These are phyloP conservation scores for Cordyceps javanica DNA, from an alignment of 2,329 filamentous ascomycete genomes.

Conservation along the genomic window DNA sequence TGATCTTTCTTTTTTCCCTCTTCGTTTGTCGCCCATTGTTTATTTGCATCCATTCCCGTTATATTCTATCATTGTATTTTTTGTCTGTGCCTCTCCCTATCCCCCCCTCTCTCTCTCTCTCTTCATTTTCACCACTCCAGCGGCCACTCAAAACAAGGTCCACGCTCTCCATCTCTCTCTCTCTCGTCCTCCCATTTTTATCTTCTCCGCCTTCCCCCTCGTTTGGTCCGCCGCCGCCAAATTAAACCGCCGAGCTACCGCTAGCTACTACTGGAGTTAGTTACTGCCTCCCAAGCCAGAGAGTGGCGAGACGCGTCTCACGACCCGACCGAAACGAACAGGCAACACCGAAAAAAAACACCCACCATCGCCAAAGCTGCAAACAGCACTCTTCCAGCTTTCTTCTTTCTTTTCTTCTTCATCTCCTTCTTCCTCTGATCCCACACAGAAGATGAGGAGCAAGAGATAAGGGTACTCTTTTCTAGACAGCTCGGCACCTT, in stretches of 20 bases:
- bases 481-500: no score
- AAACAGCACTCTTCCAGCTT: no score
- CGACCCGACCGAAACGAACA: constrained; percentile 1
- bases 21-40: no score
- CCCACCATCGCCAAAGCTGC: no score
- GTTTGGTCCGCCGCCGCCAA: no score
- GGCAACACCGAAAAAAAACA: neutral
- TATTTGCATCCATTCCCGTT: neutral
- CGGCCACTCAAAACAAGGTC: neutral
- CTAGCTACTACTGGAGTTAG: neutral
- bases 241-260: neutral
- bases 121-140: neutral
- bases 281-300: no score
- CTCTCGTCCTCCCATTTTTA: no score
- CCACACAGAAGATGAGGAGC: neutral
- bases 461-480: neutral
- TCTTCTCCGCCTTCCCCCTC: no score
- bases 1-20: neutral
- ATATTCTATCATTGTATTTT: neutral
- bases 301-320: constrained; percentile 10
- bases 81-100: neutral
- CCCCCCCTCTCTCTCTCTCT: neutral
- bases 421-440: neutral
- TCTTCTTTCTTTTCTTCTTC: no score
- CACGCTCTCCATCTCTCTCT: neutral